Percentiles rank a stretch among this genome's conserved stretches.
Conservation (phyloP, 2,329 filamentous ascomycete genomes). For the Neofusicoccum sp. region DNA sequence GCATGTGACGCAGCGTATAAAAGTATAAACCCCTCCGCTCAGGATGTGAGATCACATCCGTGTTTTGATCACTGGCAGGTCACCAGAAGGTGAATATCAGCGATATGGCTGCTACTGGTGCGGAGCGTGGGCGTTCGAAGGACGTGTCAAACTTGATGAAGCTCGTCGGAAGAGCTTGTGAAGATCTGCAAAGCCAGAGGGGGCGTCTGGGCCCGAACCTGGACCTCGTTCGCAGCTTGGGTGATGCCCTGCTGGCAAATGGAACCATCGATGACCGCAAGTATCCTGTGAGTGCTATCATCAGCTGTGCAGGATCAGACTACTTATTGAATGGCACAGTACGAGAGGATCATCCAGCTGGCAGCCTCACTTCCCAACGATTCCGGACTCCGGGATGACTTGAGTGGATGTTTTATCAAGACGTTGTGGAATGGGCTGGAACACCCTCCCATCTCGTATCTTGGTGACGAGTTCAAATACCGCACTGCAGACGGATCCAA, state of each 20-base stretch:
- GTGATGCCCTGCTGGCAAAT: background rate
- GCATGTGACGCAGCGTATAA: background rate
- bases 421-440: constrained; percentile 40
- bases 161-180: background rate
- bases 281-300: background rate
- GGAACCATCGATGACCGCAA: background rate
- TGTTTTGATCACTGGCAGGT: background rate
- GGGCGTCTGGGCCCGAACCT: background rate
- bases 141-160: background rate
- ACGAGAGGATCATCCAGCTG: constrained; percentile 1
- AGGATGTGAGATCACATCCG: no score
- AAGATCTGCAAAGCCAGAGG: background rate
- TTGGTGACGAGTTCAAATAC: constrained; percentile 38
- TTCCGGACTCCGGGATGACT: background rate
- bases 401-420: constrained; percentile 25
- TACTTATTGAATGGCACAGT: background rate
- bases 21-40: background rate
- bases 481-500: constrained; percentile 42
- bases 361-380: constrained; percentile 3
- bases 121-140: background rate
- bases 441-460: constrained; percentile 37
- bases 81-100: no score
- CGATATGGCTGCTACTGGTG: background rate
- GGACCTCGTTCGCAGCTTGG: background rate
- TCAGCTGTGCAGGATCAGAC: no score